Base-by-base conservation (phyloP, 1,139 yeast genomes). In the Sugiyamaella japonica region DNA sequence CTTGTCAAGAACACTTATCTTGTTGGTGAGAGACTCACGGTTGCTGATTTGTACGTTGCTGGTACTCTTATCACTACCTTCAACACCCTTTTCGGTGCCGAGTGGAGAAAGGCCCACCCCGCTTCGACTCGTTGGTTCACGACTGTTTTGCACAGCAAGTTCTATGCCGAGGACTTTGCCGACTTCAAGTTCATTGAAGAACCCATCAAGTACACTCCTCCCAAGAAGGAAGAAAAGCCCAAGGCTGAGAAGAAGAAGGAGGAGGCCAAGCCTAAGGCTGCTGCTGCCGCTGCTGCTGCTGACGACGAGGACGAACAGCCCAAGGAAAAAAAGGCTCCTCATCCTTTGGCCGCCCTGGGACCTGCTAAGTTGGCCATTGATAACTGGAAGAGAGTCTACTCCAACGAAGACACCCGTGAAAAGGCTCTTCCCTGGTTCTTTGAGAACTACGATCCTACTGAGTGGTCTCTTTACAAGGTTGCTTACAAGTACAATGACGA, bases 401-500 rank as follows among this genome's bases (percentile, higher is more conserved):
- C 98, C 64, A 93, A 93, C 83, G 95, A 90, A 77, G 98, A 93
- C 71, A 91, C 98, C 70, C 89, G 98, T 79, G 86, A 84, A 73
- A 83, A 75, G 65, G 97, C 98, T 65, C 81, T 93, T 66, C 98
- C 98, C 73, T 93, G 95, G 93, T 93, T 93, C 91, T 93, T 97
- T 97, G 86, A 87, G 75, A 84, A 88, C 79, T 91, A 82, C 82
- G 85, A 91, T 78, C 84, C 95, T 64, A 82, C 85, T 66, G 98
- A 93, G 77, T 93, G 91, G 89, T 91, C 98, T 59, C 76, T 93
- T 69, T 93, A 90, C 90, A 89, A 82, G 81, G 96, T 91, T 69
- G 96, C 85, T 73, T 93, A 88, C 90, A 89, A 88, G 83, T 93
- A 93, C 83, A 91, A 93, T 76, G 98, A 93, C 68, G 99, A 93